Evolutionary conservation across 352 stramenopile species (phyloP).

Genomic region (Thalassiosira hispida): DNA sequence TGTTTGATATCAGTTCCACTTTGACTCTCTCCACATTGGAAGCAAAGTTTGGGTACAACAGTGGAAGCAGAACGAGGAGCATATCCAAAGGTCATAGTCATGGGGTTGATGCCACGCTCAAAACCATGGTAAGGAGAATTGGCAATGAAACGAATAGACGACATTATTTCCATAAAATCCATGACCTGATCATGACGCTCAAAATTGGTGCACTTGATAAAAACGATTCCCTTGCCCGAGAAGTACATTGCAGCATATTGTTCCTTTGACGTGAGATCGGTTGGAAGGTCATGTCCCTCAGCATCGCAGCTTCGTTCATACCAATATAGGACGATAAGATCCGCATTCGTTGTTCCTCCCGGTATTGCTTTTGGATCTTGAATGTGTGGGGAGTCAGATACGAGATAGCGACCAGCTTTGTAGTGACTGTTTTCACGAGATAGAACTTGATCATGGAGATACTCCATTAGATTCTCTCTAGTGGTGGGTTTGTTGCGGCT

Average conservation of each 20-base stretch:
- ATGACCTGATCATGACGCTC: neutral
- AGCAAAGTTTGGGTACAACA: too few relatives aligned
- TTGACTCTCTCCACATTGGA: too few relatives aligned
- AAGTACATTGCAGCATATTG: constrained; percentile 1
- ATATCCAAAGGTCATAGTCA: too few relatives aligned
- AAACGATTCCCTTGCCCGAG: neutral
- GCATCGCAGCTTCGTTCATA: neutral
- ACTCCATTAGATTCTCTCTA: too few relatives aligned
- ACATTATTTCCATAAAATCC: constrained; percentile 1
- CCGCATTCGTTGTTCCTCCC: neutral
- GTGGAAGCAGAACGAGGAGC: neutral
- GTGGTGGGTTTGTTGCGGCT: neutral
- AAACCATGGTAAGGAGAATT: neutral
- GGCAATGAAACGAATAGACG: neutral
- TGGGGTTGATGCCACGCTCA: neutral
- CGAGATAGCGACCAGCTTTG: too few relatives aligned
- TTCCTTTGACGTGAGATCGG: neutral
- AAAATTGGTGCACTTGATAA: constrained; percentile 3
- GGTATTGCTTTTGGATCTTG: too few relatives aligned
- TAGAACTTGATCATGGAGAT: too few relatives aligned
- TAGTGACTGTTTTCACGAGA: too few relatives aligned
- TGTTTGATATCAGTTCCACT: too few relatives aligned
- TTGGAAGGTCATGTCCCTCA: neutral
- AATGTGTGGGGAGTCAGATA: too few relatives aligned
- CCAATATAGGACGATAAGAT: neutral